Conservation (phyloP, 257 asterid genomes). For the Cinchona pubescens region DNA sequence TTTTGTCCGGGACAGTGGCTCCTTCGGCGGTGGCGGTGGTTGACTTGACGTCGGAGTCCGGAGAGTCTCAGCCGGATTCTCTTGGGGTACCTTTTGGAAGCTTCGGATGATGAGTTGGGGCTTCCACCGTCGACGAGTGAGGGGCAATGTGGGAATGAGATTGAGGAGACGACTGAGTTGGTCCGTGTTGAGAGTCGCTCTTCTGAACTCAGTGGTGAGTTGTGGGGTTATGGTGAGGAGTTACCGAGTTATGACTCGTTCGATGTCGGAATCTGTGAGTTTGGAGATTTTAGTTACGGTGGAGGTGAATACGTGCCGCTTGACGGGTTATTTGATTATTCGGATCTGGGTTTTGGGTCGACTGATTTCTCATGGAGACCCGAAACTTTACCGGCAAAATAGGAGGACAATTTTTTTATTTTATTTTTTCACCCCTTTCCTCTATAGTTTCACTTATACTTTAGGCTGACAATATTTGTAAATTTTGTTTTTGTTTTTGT, state of each 20-base stretch:
- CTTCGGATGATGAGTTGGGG: slow-evolving; percentile 79
- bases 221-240: slow-evolving; percentile 41
- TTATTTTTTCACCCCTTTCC: too few relatives aligned
- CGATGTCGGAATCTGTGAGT: slow-evolving; percentile 39
- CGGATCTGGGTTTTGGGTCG: slow-evolving; percentile 62
- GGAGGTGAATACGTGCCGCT: slow-evolving; percentile 49
- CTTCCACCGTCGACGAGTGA: slow-evolving; percentile 55
- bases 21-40: slow-evolving; percentile 20
- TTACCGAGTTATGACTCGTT: slow-evolving; percentile 49
- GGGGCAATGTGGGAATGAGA: slow-evolving; percentile 10
- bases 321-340: slow-evolving; percentile 70
- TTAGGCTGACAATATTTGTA: slow-evolving; percentile 15
- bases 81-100: slow-evolving; percentile 63
- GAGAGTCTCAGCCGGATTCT: slow-evolving; percentile 55
- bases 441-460: not conserved
- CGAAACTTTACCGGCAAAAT: slow-evolving; percentile 62
- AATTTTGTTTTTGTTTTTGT: too few relatives aligned
- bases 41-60: slow-evolving; percentile 46
- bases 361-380: slow-evolving; percentile 49
- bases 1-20: slow-evolving; percentile 29
- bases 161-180: slow-evolving; percentile 29
- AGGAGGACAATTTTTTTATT: slow-evolving; percentile 18
- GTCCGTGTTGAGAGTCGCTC: slow-evolving; percentile 41
- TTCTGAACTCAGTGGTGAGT: slow-evolving; percentile 41
- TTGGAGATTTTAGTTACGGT: slow-evolving; percentile 25